Evolutionary conservation across 2,329 filamentous ascomycete genomes (phyloP).

Genomic region (Apiospora kogelbergensis): DNA sequence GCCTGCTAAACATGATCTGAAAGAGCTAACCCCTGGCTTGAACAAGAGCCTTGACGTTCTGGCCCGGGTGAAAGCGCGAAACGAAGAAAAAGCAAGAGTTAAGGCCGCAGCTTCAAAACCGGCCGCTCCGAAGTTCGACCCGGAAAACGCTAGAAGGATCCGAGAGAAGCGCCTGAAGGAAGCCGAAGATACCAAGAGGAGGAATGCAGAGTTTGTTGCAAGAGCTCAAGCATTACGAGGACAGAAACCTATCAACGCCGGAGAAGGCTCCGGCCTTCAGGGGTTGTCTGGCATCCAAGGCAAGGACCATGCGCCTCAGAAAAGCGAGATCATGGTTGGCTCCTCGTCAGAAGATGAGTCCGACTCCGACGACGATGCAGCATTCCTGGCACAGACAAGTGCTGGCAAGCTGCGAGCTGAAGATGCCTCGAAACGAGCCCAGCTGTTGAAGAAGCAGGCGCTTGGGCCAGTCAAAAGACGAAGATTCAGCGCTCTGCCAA

Average conservation of each 20-base stretch:
- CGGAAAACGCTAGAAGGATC: slow-evolving; percentile 54
- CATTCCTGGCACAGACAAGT: slow-evolving; percentile 47
- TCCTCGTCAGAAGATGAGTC: slow-evolving; percentile 75
- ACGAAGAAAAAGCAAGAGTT: slow-evolving; percentile 15
- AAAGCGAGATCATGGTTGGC: slow-evolving; percentile 89
- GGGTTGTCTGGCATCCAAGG: slow-evolving; percentile 69
- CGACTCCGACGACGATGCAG: slow-evolving; percentile 61
- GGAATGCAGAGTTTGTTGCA: slow-evolving; percentile 71
- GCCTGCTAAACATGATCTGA: slow-evolving; percentile 39
- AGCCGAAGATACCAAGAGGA: slow-evolving; percentile 70
- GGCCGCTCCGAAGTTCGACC: slow-evolving; percentile 22
- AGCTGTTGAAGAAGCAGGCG: slow-evolving; percentile 53
- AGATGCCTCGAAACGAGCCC: slow-evolving; percentile 45
- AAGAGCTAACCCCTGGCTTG: slow-evolving; percentile 43
- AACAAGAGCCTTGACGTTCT: slow-evolving; percentile 46
- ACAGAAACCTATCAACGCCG: slow-evolving; percentile 55
- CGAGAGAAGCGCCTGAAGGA: slow-evolving; percentile 73
- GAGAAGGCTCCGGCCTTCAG: slow-evolving; percentile 76
- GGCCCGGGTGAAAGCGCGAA: slow-evolving; percentile 44
- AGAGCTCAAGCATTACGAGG: slow-evolving; percentile 62
- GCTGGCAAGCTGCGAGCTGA: slow-evolving; percentile 49
- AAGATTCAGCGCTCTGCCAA: slow-evolving; percentile 80
- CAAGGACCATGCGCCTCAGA: slow-evolving; percentile 73
- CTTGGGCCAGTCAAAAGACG: slow-evolving; percentile 80
- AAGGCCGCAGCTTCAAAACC: slow-evolving; percentile 11